A percentile compares a stretch with the other conserved stretches of the same genome.
Conservation (phyloP, 495 filamentous ascomycete genomes). For the Letharia lupina region DNA sequence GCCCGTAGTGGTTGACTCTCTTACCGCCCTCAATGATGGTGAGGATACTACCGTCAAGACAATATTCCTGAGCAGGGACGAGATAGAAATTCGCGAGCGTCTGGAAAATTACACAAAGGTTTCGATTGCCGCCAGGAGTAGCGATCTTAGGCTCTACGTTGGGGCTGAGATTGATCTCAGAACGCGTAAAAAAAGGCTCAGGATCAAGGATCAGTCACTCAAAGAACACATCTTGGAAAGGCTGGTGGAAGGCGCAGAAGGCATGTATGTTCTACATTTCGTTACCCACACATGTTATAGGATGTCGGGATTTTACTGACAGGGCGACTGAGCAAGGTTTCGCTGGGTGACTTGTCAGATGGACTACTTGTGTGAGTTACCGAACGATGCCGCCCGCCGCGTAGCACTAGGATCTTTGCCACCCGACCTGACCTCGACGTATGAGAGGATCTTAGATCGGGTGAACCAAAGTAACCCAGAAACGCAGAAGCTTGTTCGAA, state of each 20-base stretch:
- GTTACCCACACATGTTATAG: no score
- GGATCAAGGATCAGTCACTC: constrained; percentile 21
- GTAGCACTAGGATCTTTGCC: constrained; percentile 30
- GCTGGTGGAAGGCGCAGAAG: constrained; percentile 28
- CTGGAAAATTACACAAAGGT: constrained; percentile 25
- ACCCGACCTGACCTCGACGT: constrained; percentile 28
- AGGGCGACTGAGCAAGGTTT: constrained; percentile 27
- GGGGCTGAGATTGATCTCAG: constrained; percentile 32
- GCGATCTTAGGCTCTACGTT: constrained; percentile 30
- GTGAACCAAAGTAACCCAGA: constrained; percentile 23
- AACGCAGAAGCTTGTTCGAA: not conserved
- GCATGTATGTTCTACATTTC: constrained; percentile 20
- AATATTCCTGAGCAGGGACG: constrained; percentile 27
- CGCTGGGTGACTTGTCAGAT: constrained; percentile 37
- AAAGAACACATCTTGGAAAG: constrained; percentile 31
- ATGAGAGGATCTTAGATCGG: constrained; percentile 31
- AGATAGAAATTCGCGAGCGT: constrained; percentile 23
- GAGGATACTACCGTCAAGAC: constrained; percentile 20
- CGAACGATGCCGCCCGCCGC: constrained; percentile 27
- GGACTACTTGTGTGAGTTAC: constrained; percentile 31
- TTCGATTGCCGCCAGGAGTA: constrained; percentile 28
- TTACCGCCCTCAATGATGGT: constrained; percentile 20
- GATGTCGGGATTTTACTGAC: not conserved
- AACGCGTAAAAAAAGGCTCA: constrained; percentile 21
- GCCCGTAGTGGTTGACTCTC: constrained; percentile 10